phyloP scores from a whole-genome alignment of 345 rosid genomes.

The Anacardium occidentale region DNA sequence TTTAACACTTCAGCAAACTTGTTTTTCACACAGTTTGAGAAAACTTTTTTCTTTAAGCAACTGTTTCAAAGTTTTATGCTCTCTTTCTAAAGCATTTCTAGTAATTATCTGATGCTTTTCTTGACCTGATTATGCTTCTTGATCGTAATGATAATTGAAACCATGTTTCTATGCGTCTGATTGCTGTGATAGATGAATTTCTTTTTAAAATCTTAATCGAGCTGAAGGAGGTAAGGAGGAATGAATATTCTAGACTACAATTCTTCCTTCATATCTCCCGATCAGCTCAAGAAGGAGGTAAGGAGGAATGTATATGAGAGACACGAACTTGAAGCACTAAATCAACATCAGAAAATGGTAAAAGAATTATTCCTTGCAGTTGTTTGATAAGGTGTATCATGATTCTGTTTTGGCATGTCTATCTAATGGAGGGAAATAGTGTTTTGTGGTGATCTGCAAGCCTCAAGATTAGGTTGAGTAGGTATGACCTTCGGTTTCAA shows the following conservation, averaged over 20 bases:
- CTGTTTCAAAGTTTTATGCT: too few relatives aligned
- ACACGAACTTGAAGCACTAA: conserved; percentile 67
- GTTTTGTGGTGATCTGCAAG: neutral
- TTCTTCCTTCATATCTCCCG: conserved; percentile 20
- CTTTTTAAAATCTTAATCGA: neutral
- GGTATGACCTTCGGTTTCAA: too few relatives aligned
- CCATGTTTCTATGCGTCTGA: neutral
- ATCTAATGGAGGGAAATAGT: neutral
- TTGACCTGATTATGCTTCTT: conserved; percentile 9
- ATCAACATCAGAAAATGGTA: conserved; percentile 79
- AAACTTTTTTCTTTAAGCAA: too few relatives aligned
- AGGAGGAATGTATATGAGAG: conserved; percentile 77
- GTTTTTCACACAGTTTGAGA: too few relatives aligned
- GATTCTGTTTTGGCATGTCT: neutral
- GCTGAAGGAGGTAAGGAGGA: too few relatives aligned
- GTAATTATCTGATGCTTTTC: neutral
- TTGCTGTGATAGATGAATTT: neutral
- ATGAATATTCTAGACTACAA: neutral
- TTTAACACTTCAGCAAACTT: too few relatives aligned
- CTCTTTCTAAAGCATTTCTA: neutral
- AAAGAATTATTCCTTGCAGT: neutral
- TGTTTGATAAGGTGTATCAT: conserved; percentile 5
- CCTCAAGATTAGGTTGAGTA: too few relatives aligned
- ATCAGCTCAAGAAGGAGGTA: conserved; percentile 69
- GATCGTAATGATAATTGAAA: neutral